Conservation (phyloP, 768 basidiomycete species). For the Lactarius akahatsu region DNA sequence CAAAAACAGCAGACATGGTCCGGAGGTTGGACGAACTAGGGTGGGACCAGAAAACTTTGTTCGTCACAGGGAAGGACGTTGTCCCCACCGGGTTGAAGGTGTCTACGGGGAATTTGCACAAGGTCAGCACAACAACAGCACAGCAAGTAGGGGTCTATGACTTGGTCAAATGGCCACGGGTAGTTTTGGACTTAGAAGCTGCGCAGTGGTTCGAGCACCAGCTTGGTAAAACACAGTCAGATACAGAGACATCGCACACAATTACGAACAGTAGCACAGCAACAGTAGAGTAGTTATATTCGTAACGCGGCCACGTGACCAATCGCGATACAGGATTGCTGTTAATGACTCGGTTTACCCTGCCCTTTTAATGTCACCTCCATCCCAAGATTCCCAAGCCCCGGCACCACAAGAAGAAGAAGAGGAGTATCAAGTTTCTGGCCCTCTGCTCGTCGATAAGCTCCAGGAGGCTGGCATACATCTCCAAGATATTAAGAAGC, state of each 20-base stretch:
- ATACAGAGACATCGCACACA: conserved; percentile 3
- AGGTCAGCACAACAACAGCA: conserved; percentile 60
- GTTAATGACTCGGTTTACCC: not conserved
- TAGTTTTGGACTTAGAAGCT: conserved; percentile 79
- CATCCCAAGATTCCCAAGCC: conserved; percentile 50
- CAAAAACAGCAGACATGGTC: conserved; percentile 67
- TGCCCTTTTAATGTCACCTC: conserved; percentile 52
- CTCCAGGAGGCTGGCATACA: conserved; percentile 87
- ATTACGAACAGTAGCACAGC: too few species aligned
- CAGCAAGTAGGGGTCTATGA: conserved; percentile 78
- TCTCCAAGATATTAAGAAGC: conserved; percentile 91
- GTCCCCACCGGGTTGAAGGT: conserved; percentile 57
- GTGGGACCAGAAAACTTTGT: conserved; percentile 65
- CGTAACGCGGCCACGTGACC: conserved; percentile 30
- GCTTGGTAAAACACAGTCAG: conserved; percentile 44
- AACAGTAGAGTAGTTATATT: not conserved
- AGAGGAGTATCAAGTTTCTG: conserved; percentile 58
- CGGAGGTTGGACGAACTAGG: conserved; percentile 62
- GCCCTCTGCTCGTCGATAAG: conserved; percentile 83
- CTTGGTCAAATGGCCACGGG: conserved; percentile 75
- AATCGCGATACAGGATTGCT: not conserved
- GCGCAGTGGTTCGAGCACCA: conserved; percentile 74
- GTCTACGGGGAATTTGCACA: conserved; percentile 69
- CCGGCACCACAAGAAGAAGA: conserved; percentile 53
- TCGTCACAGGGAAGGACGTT: conserved; percentile 63